These are phyloP conservation scores for Senna siamea DNA, from an alignment of 306 rosid species.

Conservation along the genomic window DNA sequence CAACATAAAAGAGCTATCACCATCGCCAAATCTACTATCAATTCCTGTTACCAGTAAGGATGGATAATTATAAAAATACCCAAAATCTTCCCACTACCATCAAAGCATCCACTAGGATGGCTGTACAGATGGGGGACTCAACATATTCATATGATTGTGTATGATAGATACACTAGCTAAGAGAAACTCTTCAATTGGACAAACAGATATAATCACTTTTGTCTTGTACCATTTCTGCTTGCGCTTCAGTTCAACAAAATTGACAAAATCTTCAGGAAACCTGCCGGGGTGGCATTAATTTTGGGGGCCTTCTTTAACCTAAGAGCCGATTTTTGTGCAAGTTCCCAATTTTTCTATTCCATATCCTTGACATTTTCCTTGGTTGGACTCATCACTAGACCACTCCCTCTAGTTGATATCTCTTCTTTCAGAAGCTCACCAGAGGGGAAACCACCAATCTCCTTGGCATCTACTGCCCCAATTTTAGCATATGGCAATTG, in stretches of 20 bases:
- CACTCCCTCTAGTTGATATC: constrained; percentile 47
- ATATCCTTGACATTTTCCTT: constrained; percentile 60
- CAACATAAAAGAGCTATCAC: not conserved
- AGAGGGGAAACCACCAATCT: constrained; percentile 46
- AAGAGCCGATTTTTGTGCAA: constrained; percentile 68
- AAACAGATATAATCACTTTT: no score
- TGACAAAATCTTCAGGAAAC: not conserved
- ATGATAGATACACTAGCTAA: not conserved
- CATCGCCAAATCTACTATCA: not conserved
- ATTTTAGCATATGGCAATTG: constrained; percentile 58
- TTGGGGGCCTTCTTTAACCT: constrained; percentile 38
- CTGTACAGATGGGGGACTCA: not conserved
- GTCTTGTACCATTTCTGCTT: no score
- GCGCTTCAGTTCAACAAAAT: no score
- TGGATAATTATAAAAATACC: no score
- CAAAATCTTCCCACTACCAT: not conserved
- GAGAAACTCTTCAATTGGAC: not conserved
- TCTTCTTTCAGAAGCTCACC: constrained; percentile 52
- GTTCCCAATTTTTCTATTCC: constrained; percentile 60
- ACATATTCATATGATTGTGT: not conserved
- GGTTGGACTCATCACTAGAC: constrained; percentile 59
- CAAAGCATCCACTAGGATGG: not conserved
- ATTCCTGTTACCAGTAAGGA: no score
- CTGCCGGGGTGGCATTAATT: no score
- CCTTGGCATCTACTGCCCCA: constrained; percentile 48